phyloP scores from a whole-genome alignment of 345 rosid genomes.

The Rubroshorea leprosula region DNA sequence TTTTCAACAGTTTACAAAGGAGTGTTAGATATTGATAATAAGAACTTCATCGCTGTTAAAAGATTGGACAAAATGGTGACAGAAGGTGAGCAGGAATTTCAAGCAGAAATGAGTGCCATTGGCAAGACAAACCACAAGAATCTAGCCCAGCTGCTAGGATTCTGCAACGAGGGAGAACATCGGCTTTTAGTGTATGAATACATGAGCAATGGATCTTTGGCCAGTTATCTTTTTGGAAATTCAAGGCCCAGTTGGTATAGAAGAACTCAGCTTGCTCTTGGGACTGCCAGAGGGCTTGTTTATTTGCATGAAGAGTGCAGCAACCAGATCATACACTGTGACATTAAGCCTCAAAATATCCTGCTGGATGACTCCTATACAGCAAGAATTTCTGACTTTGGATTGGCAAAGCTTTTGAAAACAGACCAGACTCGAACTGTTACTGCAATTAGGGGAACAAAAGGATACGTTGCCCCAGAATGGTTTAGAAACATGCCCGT shows the following conservation, averaged over 20 bases:
- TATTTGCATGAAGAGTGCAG: too few species aligned
- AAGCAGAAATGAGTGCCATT: slow-evolving; percentile 5
- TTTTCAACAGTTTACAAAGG: slow-evolving; percentile 10
- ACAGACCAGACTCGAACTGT: too few species aligned
- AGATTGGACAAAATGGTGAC: not conserved
- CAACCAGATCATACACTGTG: too few species aligned
- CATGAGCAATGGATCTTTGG: slow-evolving; percentile 12
- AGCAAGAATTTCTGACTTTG: slow-evolving; percentile 19
- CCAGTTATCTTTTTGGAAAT: not conserved
- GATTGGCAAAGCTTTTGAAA: slow-evolving; percentile 16
- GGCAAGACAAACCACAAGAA: slow-evolving; percentile 10
- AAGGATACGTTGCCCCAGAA: slow-evolving; percentile 10
- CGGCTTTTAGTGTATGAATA: slow-evolving; percentile 12
- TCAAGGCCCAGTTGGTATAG: slow-evolving; percentile 14
- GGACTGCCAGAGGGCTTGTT: slow-evolving; percentile 17
- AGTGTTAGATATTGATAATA: not conserved
- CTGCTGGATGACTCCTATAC: slow-evolving; percentile 9
- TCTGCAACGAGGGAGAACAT: slow-evolving; percentile 7
- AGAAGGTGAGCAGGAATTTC: slow-evolving; percentile 1
- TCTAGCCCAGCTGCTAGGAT: slow-evolving; percentile 3
- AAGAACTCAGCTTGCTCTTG: slow-evolving; percentile 15
- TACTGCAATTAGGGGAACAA: slow-evolving; percentile 9
- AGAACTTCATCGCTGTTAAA: not conserved
- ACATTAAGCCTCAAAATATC: too few species aligned
- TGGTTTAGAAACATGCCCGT: slow-evolving; percentile 30